These are phyloP conservation scores for Chlamydomonas sphaeroides DNA, from an alignment of 139 green algal species.

Conservation along the genomic window DNA sequence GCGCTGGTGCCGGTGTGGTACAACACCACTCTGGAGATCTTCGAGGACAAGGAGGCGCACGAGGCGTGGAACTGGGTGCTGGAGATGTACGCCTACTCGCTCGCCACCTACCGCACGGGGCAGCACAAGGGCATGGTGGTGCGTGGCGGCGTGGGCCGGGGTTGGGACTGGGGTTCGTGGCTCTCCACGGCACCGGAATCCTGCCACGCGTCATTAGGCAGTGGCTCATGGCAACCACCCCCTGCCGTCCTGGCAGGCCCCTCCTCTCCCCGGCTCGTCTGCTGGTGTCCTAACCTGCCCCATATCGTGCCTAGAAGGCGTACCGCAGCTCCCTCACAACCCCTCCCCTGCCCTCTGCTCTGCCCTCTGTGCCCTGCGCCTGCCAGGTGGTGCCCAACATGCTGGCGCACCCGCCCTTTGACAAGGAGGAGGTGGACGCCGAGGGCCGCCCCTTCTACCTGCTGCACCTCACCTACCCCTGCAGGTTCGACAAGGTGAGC, in stretches of 20 bases:
- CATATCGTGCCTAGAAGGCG: no score
- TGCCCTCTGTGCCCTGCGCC: neutral
- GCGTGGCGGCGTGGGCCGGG: neutral
- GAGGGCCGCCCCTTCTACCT: constrained; percentile 81
- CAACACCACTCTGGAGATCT: constrained; percentile 89
- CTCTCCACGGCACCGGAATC: no score
- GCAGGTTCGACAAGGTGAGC: constrained; percentile 74
- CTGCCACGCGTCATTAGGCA: no score
- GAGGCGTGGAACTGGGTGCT: constrained; percentile 74
- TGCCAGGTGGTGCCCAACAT: constrained; percentile 10
- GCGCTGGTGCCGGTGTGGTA: constrained; percentile 77
- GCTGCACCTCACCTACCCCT: constrained; percentile 97
- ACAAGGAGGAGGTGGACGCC: constrained; percentile 64
- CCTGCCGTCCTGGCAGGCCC: no score
- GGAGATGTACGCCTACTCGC: constrained; percentile 83
- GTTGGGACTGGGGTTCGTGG: no score
- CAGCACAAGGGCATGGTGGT: constrained; percentile 40
- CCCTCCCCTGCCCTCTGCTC: no score
- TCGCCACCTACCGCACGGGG: constrained; percentile 44
- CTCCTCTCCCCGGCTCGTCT: no score
- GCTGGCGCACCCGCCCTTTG: constrained; percentile 89
- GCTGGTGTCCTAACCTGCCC: no score
- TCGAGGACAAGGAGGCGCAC: constrained; percentile 79
- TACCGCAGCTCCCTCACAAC: no score
- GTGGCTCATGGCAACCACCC: no score